These are phyloP conservation scores for Eucalyptus leucophloia DNA, from an alignment of 345 rosid genomes.

Conservation along the genomic window DNA sequence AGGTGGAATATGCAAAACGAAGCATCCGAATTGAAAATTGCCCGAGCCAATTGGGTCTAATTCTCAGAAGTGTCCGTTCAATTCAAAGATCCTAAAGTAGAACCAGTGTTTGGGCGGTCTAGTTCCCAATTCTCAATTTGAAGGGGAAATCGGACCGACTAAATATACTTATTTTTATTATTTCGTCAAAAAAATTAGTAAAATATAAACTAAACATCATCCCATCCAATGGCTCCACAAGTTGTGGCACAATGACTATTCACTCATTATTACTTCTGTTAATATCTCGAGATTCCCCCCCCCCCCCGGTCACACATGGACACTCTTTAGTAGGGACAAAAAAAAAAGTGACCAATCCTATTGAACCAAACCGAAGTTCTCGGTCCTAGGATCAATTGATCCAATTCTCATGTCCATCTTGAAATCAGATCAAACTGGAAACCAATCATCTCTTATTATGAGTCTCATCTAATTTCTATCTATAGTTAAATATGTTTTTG, in stretches of 20 bases:
- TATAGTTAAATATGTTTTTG: too few species aligned
- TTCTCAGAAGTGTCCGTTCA: accelerated
- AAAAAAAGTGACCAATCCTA: accelerated
- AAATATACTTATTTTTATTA: too few species aligned
- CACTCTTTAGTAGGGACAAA: too few species aligned
- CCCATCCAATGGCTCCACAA: accelerated
- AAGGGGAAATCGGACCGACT: too few species aligned
- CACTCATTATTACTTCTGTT: too few species aligned
- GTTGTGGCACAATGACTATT: accelerated
- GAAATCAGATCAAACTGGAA: too few species aligned
- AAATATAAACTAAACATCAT: too few species aligned
- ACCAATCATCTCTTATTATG: too few species aligned
- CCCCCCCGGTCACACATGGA: accelerated
- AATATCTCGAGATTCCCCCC: too few species aligned
- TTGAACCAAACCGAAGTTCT: too few species aligned
- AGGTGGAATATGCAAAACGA: background rate
- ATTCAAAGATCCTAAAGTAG: background rate
- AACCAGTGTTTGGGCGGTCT: accelerated
- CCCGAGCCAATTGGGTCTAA: accelerated
- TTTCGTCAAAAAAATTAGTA: too few species aligned
- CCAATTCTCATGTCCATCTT: accelerated
- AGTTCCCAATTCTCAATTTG: accelerated
- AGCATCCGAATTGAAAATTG: accelerated
- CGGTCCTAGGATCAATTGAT: accelerated
- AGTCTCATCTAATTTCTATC: too few species aligned